Base-by-base conservation (phyloP, 495 filamentous ascomycete genomes). In the Xylaria nigripes region DNA sequence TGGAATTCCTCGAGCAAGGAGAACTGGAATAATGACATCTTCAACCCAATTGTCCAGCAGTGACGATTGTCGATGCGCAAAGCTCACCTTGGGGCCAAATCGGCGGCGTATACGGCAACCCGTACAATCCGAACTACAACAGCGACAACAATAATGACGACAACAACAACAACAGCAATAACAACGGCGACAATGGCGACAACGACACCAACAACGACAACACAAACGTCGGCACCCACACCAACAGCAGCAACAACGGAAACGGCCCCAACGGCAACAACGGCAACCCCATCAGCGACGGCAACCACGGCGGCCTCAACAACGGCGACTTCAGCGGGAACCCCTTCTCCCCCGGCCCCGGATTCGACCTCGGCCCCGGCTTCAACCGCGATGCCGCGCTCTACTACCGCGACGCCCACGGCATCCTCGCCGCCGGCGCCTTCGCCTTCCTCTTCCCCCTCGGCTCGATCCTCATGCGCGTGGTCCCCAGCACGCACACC, bases 381-480 rank as follows among this genome's bases (percentile, higher is more conserved):
- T 63, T 70, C 58, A 61, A 68, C 46, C 25, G 64, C 49, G 45
- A 54, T 8, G 0, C 43, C 15, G 66, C 59, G 12, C 54, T 29
- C 43, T 45, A 6, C 34, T 51, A 60, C 42, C 64, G 67, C 8
- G 67, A 55, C 7, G 62, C 65, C 24, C 76, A 79, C 65, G 74
- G 72, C 21, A 61, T 73, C 18, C 51, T 77, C 7, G 73, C 65
- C 18, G 43, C 63, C 19, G 43, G 74, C 7, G 69, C 74, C 29
- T 79, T 83, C 58, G 69, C 69, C 5, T 50, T 77, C 7, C 57
- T 81, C 6, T 81, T 83, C 54, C 81, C 81, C 10, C 55, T 72
- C 30, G 82, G 82, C 22, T 72, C 80, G 0, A 69, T 80, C 32
- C 48, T 76, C 19, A 72, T 85, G 53, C 76, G 81, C n/a, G 38